A percentile compares a stretch with the other conserved stretches of the same genome.
These are phyloP conservation scores for Friedmanniomyces endolithicus DNA, from an alignment of 495 filamentous ascomycete species.

Conservation along the genomic window DNA sequence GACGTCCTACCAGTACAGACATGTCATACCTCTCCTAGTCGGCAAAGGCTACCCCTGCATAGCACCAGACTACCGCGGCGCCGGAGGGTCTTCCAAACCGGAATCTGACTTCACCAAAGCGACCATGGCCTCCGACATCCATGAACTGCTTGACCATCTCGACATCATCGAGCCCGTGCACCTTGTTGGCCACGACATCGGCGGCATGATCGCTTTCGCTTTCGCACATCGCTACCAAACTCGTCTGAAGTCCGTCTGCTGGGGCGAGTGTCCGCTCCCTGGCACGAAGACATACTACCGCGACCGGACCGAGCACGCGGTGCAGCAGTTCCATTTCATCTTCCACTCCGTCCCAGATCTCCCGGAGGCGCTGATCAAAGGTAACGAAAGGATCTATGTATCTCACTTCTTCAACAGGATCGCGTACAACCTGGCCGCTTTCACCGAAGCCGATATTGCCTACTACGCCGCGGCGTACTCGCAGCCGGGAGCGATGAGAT, in stretches of 20 bases:
- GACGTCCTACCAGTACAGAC: constrained; percentile 36
- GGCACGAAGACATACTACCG: constrained; percentile 28
- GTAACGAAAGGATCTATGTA: constrained; percentile 33
- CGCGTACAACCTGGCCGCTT: constrained; percentile 28
- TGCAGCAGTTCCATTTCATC: constrained; percentile 34
- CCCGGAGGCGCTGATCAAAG: constrained; percentile 31
- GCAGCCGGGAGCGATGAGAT: constrained; percentile 33
- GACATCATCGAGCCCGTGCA: constrained; percentile 31
- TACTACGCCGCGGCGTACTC: constrained; percentile 30
- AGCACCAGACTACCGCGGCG: constrained; percentile 37
- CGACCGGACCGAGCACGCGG: constrained; percentile 13
- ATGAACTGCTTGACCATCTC: constrained; percentile 23
- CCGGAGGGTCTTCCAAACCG: constrained; percentile 33
- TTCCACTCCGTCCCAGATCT: constrained; percentile 35
- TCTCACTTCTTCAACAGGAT: constrained; percentile 36
- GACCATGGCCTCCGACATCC: constrained; percentile 29
- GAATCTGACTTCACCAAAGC: constrained; percentile 30
- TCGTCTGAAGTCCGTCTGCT: constrained; percentile 28
- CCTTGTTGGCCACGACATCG: constrained; percentile 38
- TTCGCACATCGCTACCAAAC: constrained; percentile 28
- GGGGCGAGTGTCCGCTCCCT: constrained; percentile 30
- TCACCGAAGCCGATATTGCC: constrained; percentile 29
- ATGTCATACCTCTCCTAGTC: constrained; percentile 32
- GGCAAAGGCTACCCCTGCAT: constrained; percentile 33
- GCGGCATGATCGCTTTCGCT: constrained; percentile 35